A percentile compares a stretch with the other conserved stretches of the same genome.
Conservation (phyloP, 768 basidiomycete genomes). For the Panaeolus cyanescens region DNA sequence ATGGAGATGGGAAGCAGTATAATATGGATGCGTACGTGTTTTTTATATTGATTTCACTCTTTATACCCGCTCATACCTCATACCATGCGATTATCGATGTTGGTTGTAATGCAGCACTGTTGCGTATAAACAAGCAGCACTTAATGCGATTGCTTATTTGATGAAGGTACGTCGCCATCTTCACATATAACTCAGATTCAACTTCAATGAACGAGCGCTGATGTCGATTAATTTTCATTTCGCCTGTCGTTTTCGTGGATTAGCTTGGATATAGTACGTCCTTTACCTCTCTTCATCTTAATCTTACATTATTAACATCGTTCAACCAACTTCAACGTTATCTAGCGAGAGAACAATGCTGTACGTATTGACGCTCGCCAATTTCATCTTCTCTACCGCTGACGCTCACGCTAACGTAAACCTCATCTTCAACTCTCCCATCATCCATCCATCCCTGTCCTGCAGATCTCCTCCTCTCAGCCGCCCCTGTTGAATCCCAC, state of each 20-base stretch:
- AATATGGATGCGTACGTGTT: slow-evolving; percentile 71
- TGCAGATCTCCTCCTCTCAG: slow-evolving; percentile 66
- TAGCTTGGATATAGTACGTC: slow-evolving; percentile 73
- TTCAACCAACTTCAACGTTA: background rate
- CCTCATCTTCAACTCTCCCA: background rate
- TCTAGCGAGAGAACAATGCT: slow-evolving; percentile 75
- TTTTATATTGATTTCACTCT: background rate
- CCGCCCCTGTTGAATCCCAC: slow-evolving; percentile 71
- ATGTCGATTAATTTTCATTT: background rate
- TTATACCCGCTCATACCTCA: background rate
- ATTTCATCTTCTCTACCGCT: background rate
- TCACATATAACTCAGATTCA: too few relatives aligned
- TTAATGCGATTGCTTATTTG: slow-evolving; percentile 76
- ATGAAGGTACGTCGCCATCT: slow-evolving; percentile 46
- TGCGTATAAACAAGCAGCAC: slow-evolving; percentile 79
- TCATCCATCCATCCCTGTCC: background rate
- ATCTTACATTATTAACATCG: background rate
- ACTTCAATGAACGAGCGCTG: too few relatives aligned
- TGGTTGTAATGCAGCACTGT: slow-evolving; percentile 46
- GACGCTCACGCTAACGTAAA: too few relatives aligned
- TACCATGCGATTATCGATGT: background rate
- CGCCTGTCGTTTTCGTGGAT: background rate
- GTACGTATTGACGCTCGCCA: slow-evolving; percentile 33
- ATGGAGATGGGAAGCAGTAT: slow-evolving; percentile 75
- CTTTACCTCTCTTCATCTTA: background rate